Evolutionary conservation across 441 rosid species (phyloP).

Genomic region (Pelargonium cotyledonis): DNA sequence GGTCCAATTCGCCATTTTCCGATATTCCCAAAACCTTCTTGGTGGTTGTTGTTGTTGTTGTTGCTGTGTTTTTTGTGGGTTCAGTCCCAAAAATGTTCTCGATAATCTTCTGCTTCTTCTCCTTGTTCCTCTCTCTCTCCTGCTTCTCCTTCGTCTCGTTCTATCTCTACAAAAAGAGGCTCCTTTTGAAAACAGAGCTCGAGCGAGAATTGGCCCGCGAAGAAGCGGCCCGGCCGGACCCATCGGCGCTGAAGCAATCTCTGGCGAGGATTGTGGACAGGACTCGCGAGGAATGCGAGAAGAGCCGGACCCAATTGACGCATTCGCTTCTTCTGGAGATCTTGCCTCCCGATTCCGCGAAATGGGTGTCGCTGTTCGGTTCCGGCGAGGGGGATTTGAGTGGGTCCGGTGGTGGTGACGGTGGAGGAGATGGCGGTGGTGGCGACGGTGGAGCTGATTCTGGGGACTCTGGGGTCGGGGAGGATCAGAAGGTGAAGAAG

Average conservation of each 20-base stretch:
- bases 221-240: neutral
- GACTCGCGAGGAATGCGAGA: neutral
- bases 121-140: neutral
- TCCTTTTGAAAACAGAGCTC: neutral
- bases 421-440: no score
- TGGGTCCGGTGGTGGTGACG: no score
- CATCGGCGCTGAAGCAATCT: neutral
- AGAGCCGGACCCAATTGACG: neutral
- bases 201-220: neutral
- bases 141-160: neutral
- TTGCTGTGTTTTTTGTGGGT: neutral
- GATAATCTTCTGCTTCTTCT: neutral
- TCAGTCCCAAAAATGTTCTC: neutral
- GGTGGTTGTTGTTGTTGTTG: no score
- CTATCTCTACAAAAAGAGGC: neutral
- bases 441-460: no score
- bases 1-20: no score
- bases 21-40: no score
- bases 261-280: neutral
- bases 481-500: neutral
- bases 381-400: no score
- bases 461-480: no score
- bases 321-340: conserved; percentile 54
- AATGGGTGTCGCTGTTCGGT: conserved; percentile 29
- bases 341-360: conserved; percentile 39